Percentiles rank a stretch among this genome's conserved stretches.
These are phyloP conservation scores for Ceratobasidium sp. DNA, from an alignment of 1,284 basidiomycete genomes.

Conservation along the genomic window DNA sequence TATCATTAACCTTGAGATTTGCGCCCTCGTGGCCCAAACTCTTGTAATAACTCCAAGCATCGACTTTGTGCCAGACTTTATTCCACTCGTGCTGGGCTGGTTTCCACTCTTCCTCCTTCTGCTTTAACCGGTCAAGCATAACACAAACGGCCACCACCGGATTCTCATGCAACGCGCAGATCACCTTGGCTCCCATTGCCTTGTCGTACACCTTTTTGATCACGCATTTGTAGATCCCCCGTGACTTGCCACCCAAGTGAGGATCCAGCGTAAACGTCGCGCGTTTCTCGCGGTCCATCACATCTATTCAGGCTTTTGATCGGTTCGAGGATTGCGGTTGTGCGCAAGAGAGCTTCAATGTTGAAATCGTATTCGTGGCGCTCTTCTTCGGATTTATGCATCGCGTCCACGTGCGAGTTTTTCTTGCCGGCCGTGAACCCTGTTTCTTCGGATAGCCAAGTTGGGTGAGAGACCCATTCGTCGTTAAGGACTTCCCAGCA, in stretches of 20 bases:
- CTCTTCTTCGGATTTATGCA: constrained; percentile 97
- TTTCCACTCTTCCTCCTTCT: constrained; percentile 98
- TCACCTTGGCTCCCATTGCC: constrained; percentile 80
- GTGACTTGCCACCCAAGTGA: constrained; percentile 87
- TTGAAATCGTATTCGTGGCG: constrained; percentile 98
- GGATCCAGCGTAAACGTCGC: constrained; percentile 82
- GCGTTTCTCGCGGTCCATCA: constrained; percentile 89
- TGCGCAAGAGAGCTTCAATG: constrained; percentile 88
- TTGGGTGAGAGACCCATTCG: constrained; percentile 95
- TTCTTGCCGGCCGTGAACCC: constrained; percentile 96
- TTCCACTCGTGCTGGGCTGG: constrained; percentile 94
- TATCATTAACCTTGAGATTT: constrained; percentile 93
- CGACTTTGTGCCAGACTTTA: constrained; percentile 95
- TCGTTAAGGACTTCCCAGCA: constrained; percentile 97
- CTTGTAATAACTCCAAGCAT: constrained; percentile 97
- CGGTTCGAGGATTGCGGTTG: constrained; percentile 91
- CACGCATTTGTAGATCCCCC: constrained; percentile 89
- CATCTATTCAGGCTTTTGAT: constrained; percentile 83
- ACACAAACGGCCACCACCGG: constrained; percentile 91
- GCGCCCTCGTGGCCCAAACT: constrained; percentile 95
- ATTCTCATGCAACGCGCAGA: constrained; percentile 89
- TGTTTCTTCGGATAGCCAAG: constrained; percentile 95
- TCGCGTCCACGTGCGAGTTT: constrained; percentile 93
- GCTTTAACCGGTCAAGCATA: constrained; percentile 86
- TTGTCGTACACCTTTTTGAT: constrained; percentile 94